Conservation (phyloP, 768 basidiomycete species). For the Hydnomerulius pinastri region DNA sequence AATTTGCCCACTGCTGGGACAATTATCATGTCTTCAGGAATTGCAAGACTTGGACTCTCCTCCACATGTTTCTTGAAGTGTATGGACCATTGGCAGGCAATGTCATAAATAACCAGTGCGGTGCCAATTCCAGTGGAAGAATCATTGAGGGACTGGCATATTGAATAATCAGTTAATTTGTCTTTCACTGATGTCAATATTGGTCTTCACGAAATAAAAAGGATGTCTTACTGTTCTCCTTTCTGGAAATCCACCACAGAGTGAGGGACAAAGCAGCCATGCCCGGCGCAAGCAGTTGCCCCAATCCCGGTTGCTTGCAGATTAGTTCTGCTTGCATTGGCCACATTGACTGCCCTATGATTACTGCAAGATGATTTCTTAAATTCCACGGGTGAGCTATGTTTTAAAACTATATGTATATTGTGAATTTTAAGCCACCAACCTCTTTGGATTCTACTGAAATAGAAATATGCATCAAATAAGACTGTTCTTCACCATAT, state of each 20-base stretch:
- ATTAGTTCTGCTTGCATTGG: constrained; percentile 12
- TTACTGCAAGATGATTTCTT: constrained; percentile 18
- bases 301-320: constrained; percentile 30
- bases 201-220: background rate
- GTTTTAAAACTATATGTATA: too few relatives aligned
- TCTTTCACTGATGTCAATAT: constrained; percentile 2
- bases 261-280: constrained; percentile 34
- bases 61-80: constrained; percentile 10
- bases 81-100: constrained; percentile 26
- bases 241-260: constrained; percentile 34
- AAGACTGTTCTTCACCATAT: constrained; percentile 1
- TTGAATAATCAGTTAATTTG: constrained; percentile 31
- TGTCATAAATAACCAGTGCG: constrained; percentile 28
- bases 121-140: background rate
- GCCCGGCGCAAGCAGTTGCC: constrained; percentile 30
- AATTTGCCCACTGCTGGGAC: constrained; percentile 22
- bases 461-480: background rate
- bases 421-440: too few relatives aligned
- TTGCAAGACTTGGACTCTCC: background rate
- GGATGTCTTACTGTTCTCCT: constrained; percentile 28
- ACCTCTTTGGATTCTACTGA: background rate
- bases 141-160: constrained; percentile 22
- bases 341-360: constrained; percentile 19
- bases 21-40: constrained; percentile 8
- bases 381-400: background rate